These are phyloP conservation scores for Fusarium coicis DNA, from an alignment of 2,329 filamentous ascomycete genomes.

Conservation along the genomic window DNA sequence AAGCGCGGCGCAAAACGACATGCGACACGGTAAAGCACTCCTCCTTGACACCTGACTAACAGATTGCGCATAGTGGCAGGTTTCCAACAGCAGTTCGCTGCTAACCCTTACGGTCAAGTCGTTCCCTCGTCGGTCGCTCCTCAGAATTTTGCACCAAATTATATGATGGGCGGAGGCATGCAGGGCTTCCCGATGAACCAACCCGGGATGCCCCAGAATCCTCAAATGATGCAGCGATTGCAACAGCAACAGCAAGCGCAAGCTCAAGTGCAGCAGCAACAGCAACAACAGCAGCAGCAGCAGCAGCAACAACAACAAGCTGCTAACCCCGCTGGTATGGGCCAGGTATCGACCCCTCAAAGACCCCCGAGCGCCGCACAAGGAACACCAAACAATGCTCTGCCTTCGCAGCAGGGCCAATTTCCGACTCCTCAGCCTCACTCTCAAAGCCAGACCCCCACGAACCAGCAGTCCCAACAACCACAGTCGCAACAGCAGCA, in stretches of 20 bases:
- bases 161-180: conserved; percentile 66
- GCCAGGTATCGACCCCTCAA: conserved; percentile 48
- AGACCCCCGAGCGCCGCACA: conserved; percentile 49
- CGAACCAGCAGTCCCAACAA: conserved; percentile 40
- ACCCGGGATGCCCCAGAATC: conserved; percentile 59
- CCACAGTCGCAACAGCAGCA: conserved; percentile 27
- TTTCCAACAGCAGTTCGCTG: conserved; percentile 68
- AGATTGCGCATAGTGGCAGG: conserved; percentile 59
- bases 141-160: conserved; percentile 61
- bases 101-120: conserved; percentile 66
- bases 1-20: conserved; percentile 32
- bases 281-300: conserved; percentile 48
- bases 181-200: conserved; percentile 67
- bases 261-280: conserved; percentile 49
- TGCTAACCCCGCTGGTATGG: conserved; percentile 40
- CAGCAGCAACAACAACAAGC: conserved; percentile 49
- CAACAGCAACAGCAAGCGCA: conserved; percentile 39
- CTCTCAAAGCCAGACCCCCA: conserved; percentile 51
- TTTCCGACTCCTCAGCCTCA: conserved; percentile 52
- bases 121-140: conserved; percentile 60
- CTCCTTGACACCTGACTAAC: conserved; percentile 19
- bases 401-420: conserved; percentile 47
- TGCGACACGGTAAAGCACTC: conserved; percentile 18
- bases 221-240: conserved; percentile 45
- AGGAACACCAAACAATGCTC: conserved; percentile 44